Base-by-base conservation (phyloP, 176 grass and related monocot species). In the Bolboschoenus planiculmis region DNA sequence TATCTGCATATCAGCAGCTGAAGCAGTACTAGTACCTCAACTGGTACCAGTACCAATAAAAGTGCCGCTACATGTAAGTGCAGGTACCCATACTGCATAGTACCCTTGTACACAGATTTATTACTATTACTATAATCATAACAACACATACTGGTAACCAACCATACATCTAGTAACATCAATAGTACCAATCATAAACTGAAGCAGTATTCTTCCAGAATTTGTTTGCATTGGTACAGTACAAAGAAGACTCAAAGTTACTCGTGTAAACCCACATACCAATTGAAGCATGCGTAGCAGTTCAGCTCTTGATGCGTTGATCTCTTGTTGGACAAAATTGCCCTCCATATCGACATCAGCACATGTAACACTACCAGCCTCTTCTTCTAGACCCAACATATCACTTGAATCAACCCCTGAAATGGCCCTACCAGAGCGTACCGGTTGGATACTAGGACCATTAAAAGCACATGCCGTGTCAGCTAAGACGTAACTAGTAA, bases 401-500 rank as follows among this genome's bases (percentile, higher is more conserved):
- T 82, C 56, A 63, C 59, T 65, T 63, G 79, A 82, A 64, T 55
- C 59, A 44, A 82, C 57, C 13, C 79, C 79, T 62, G 79, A 82
- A 64, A 44, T 33, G 10, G 78, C 30, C 20, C 24, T 80, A 80
- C n/a, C 23, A 80, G 53, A 80, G 10, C 46, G 43, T 23, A 84
- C 64, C 3, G 55, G 47, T 29, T 44, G 60, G 13, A 43, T 57
- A 76, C 47, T 58, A 56, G 50, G 54, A 73, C 29, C 33, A 77
- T 76, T 56, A 9, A 47, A 76, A 42, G 21, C 43, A 62, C 42
- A 75, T 40, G 77, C 37, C 11, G 76, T 76, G 82, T 91, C 92
- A 16, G 16, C 35, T 8, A 94, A 59, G 31, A 91, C 11, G 86
- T 53, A 82, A 61, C 56, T 51, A 0, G 88, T 65, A 83, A 86